phyloP scores from a whole-genome alignment of 2,329 filamentous ascomycete species.

The Didymella keratinophila region DNA sequence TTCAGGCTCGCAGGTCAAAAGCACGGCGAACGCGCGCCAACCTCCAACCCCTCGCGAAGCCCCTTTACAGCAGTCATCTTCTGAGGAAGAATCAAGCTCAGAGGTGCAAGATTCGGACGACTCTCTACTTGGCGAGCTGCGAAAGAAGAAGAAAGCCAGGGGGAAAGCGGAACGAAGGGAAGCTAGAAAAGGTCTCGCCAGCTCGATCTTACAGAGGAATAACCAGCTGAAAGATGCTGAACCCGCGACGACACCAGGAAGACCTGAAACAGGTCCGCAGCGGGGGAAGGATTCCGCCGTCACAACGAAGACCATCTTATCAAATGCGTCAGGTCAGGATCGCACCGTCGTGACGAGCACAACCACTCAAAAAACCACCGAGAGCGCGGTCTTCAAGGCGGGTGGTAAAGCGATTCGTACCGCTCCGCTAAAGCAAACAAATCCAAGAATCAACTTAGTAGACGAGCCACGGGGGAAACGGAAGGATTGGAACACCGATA shows the following conservation, averaged over 20 bases:
- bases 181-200: neutral
- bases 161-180: neutral
- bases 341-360: neutral
- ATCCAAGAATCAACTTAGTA: conserved; percentile 34
- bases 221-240: neutral
- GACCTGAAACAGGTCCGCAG: neutral
- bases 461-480: conserved; percentile 29
- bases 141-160: neutral
- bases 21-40: neutral
- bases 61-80: conserved; percentile 32
- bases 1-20: neutral
- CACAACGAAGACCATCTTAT: neutral
- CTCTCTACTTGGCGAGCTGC: conserved; percentile 18
- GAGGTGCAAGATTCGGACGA: conserved; percentile 13
- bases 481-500: conserved; percentile 25
- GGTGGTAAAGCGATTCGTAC: conserved; percentile 3
- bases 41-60: conserved; percentile 15
- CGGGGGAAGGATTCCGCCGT: neutral
- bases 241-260: too few relatives aligned
- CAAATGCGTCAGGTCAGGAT: neutral
- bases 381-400: neutral
- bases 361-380: neutral
- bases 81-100: conserved; percentile 15
- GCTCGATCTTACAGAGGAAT: neutral
- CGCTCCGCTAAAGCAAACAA: conserved; percentile 8